Evolutionary conservation across 352 stramenopile species (phyloP).

Genomic region (Phytopythium oedochilum): DNA sequence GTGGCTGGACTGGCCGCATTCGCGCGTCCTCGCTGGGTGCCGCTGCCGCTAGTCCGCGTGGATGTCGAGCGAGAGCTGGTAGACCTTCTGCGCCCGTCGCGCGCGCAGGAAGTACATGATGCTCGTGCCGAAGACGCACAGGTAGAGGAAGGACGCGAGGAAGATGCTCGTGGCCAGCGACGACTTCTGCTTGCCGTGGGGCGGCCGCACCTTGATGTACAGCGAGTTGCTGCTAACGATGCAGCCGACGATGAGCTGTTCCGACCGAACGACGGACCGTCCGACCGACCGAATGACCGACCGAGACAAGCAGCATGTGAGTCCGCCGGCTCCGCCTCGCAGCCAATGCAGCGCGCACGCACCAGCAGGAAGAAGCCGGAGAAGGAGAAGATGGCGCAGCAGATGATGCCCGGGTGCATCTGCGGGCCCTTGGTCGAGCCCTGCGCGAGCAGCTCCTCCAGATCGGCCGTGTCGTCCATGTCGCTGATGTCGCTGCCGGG

Average conservation of each 20-base stretch:
- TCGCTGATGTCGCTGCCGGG: conserved; percentile 73
- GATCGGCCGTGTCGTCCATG: conserved; percentile 69
- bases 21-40: not conserved
- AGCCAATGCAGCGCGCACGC: conserved; percentile 3
- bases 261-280: too few species aligned
- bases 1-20: not conserved
- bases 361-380: conserved; percentile 70
- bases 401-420: conserved; percentile 72
- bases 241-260: conserved; percentile 75
- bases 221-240: conserved; percentile 86
- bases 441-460: conserved; percentile 74
- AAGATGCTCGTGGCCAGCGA: conserved; percentile 85
- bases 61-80: conserved; percentile 85
- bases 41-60: conserved; percentile 55
- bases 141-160: conserved; percentile 78
- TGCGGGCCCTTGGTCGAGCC: conserved; percentile 66
- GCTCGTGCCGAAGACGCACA: conserved; percentile 82
- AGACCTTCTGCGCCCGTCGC: conserved; percentile 79
- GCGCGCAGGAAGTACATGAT: conserved; percentile 83
- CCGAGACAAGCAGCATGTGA: too few species aligned
- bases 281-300: too few species aligned
- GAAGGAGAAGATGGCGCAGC: conserved; percentile 74
- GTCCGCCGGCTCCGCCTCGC: too few species aligned
- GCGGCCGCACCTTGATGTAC: conserved; percentile 78
- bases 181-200: conserved; percentile 80